Conservation (phyloP, 2,329 filamentous ascomycete species). For the Balansia obtecta region DNA sequence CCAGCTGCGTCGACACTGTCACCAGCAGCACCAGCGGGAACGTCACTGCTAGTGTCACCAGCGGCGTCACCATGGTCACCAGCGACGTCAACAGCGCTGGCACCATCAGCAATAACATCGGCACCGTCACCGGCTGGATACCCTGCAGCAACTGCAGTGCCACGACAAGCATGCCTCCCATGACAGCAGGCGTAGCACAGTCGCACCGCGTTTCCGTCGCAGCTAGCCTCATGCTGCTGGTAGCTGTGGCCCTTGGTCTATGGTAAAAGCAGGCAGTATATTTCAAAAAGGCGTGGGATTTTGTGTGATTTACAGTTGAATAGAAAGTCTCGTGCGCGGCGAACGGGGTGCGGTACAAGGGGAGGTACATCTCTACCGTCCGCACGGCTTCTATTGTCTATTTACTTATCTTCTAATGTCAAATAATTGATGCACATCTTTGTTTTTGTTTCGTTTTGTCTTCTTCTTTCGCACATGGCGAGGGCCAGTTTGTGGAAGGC, state of each 20-base stretch:
- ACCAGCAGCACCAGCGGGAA: too few species aligned
- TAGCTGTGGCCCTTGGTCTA: slow-evolving; percentile 10
- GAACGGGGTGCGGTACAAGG: not conserved
- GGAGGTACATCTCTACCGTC: not conserved
- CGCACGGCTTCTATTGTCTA: not conserved
- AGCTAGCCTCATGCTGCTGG: slow-evolving; percentile 9
- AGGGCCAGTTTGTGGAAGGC: not conserved
- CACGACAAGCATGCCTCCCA: slow-evolving; percentile 4
- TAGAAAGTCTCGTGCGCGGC: not conserved
- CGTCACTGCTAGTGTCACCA: too few species aligned
- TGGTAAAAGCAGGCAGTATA: slow-evolving; percentile 10
- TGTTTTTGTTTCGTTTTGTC: too few species aligned
- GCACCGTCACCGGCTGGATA: slow-evolving; percentile 3
- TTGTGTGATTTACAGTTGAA: not conserved
- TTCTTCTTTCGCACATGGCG: not conserved
- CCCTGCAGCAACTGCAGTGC: slow-evolving; percentile 7
- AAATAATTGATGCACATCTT: not conserved
- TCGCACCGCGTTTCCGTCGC: slow-evolving; percentile 6
- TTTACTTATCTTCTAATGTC: not conserved
- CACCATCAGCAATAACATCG: not conserved
- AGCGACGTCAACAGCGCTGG: not conserved
- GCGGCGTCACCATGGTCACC: too few species aligned
- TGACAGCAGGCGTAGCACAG: slow-evolving; percentile 11
- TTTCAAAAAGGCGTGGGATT: not conserved
- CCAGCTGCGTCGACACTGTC: too few species aligned